Evolutionary conservation across 352 stramenopile genomes (phyloP).

Genomic region (Globisporangium cederbergense): DNA sequence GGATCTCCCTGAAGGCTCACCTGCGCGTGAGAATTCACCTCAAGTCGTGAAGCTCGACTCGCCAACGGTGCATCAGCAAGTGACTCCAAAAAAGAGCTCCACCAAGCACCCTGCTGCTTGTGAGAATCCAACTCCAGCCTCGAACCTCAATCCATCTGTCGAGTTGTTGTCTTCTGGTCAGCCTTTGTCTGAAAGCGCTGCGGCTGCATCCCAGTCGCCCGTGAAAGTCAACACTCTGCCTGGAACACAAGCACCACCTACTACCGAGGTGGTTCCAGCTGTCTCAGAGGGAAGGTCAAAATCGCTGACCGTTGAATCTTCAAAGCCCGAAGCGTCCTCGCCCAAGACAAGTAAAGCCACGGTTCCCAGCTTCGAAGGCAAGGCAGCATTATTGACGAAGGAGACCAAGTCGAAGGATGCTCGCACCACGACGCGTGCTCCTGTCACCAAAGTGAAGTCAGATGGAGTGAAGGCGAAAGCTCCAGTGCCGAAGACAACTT

Average conservation of each 20-base stretch:
- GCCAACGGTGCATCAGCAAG: neutral
- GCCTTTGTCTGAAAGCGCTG: neutral
- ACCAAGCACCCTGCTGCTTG: neutral
- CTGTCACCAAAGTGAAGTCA: neutral
- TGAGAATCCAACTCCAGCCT: neutral
- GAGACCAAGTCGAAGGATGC: slow-evolving; percentile 5
- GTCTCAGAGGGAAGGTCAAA: neutral
- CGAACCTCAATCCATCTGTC: neutral
- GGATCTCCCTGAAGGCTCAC: neutral
- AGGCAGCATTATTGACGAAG: neutral
- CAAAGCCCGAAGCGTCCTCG: neutral
- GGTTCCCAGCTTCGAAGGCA: neutral
- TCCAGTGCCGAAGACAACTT: neutral
- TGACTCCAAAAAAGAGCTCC: neutral
- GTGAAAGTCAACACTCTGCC: neutral
- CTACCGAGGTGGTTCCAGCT: neutral
- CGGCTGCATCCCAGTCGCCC: neutral
- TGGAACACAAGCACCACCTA: neutral
- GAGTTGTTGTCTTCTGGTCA: too few relatives aligned
- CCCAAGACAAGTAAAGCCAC: slow-evolving; percentile 5
- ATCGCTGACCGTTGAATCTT: neutral
- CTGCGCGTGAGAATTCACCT: neutral
- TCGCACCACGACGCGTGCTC: neutral
- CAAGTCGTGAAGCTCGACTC: neutral
- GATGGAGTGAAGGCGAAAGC: slow-evolving; percentile 10